Base-by-base conservation (phyloP, 768 basidiomycete genomes). In the Calocera cornea region DNA sequence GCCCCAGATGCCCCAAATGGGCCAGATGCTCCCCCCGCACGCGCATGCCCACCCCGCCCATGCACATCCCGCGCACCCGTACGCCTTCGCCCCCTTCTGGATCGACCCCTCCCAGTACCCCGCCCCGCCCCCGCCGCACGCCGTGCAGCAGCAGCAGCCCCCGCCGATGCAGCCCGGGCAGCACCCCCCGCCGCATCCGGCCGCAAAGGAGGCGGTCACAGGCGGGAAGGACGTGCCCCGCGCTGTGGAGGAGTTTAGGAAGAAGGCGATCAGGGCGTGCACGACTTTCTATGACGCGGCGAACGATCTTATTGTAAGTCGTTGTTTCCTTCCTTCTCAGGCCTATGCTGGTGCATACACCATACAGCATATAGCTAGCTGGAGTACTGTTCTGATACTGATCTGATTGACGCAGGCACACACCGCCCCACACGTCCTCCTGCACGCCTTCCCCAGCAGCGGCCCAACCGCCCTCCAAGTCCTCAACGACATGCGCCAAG, bases 401-500 rank as follows among this genome's bases (percentile, higher is more conserved):
- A 29, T 19, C 54, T 19, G 2, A 27, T 19, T 29, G 2, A 29
- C 11, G 22, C 31, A 60, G 54, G 2, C 54, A 7, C 54, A 60
- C 31, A 60, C 54, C 14, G 54, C 54, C 11, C 54, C 54, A 16
- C 54, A 60, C 22, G 54, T 60, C 24, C 31, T 60, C 11, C 27
- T 31, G 8, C 54, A 60, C 31, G 54, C 54, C 31, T 60, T 60
- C 31, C 54, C 54, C 54, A 11, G 14, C 24, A 29, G 14, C 14
- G 54, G 54, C 54, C 54, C 54, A 2, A 60, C 54, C 14, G 54
- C 54, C 54, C 54, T 60, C 54, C 54, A 60, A 60, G 54, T 60
- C 2, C 54, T 60, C 14, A 60, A 60, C 54, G 54, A 60, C 27
- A 60, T 60, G 54, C 54, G 54, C 24, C 54, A 60, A 60, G 54